Base-by-base conservation (phyloP, 2,329 filamentous ascomycete genomes). In the Macrophomina tecta region DNA sequence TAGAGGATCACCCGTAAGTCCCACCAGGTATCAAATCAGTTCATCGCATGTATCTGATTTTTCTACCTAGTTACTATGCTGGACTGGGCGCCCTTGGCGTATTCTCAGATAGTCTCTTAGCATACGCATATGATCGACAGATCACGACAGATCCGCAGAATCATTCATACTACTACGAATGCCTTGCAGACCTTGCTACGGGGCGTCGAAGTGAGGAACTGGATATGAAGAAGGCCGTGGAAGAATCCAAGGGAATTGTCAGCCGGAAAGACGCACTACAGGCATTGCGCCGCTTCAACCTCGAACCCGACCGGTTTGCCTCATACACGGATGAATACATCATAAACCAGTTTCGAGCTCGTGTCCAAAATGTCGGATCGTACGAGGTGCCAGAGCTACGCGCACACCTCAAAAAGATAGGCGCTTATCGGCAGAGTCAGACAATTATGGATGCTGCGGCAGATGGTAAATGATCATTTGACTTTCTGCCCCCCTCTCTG, bases 91-190 rank as follows among this genome's bases (percentile, higher is more conserved):
- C 84, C 14, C 75, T 88, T 8, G 83, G 85, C 46, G 85, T 90
- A 72, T 90, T 91, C 75, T 83, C 86, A 5, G 87, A 91, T 72
- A 73, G 79, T 1, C 77, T 89, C n/a, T 78, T 92, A 18, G 78
- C 83, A 34, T 90, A 88, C 74, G 86, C 88, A 4, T 91, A 87
- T 73, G 81, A 86, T 30, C 82, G 85, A 40, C 90, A 92, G 77
- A 79, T 83, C 30, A 74, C 79, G 8, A 84, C 82, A 61, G 87
- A 91, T 73, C 82, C 83, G 23, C 69, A 72, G 23, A 85, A 86
- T 68, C 79, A 80, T 18, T 77, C 87, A 2, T 87, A 87, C 73
- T 91, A 91, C 74, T 83, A 91, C 68, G 85, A 89, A 75, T 90
- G 87, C 71, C 79, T 92, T n/a, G 82, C 85, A 70, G 80, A 83